Conservation (phyloP, 1,139 yeast species). For the Sugiyamaella sp. region DNA sequence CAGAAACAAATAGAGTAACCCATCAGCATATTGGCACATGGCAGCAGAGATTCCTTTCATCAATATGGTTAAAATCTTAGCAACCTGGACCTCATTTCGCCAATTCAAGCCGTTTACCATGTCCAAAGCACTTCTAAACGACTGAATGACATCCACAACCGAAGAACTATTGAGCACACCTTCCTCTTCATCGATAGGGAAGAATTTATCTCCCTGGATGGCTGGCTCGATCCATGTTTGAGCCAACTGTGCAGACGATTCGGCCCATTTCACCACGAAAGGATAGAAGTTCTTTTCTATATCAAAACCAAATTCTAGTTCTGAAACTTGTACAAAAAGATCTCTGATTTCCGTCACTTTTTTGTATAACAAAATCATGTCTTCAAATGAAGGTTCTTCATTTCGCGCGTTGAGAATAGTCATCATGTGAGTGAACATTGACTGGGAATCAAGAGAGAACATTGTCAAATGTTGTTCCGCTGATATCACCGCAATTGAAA, state of each 20-base stretch:
- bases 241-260: conserved; percentile 55
- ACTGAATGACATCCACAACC: conserved; percentile 65
- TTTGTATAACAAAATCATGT: conserved; percentile 63
- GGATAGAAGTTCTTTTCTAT: conserved; percentile 64
- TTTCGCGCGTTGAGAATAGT: conserved; percentile 46
- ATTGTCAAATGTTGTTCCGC: conserved; percentile 61
- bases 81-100: conserved; percentile 63
- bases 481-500: conserved; percentile 58
- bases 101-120: conserved; percentile 62
- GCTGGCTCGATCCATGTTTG: conserved; percentile 57
- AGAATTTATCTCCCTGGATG: conserved; percentile 57
- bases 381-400: conserved; percentile 54
- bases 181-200: conserved; percentile 53
- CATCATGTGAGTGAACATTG: conserved; percentile 59
- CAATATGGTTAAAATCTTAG: conserved; percentile 59
- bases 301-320: conserved; percentile 53
- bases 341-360: conserved; percentile 58
- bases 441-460: conserved; percentile 65
- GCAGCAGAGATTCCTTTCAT: conserved; percentile 67
- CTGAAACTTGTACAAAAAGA: conserved; percentile 55
- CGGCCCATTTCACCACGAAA: conserved; percentile 59
- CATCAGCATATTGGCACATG: conserved; percentile 55
- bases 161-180: conserved; percentile 53
- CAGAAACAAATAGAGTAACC: conserved; percentile 51
- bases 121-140: conserved; percentile 60